Evolutionary conservation across 2,329 filamentous ascomycete genomes (phyloP).

Genomic region (Metarhizium robertsii): DNA sequence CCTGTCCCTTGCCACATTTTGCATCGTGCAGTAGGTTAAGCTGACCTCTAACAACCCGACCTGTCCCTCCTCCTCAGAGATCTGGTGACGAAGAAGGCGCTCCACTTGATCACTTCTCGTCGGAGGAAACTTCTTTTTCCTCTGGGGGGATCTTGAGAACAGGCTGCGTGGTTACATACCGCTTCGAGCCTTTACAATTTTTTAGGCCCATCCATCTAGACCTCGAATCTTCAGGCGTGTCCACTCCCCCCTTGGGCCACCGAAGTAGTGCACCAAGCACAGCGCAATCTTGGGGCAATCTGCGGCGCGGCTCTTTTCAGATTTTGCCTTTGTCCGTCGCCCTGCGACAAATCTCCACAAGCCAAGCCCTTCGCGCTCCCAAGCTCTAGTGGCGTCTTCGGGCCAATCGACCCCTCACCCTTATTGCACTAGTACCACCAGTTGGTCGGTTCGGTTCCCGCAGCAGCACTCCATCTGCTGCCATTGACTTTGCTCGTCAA

Average conservation of each 20-base stretch:
- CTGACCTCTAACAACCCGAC: background rate
- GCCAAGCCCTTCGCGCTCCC: constrained; percentile 6
- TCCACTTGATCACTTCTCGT: constrained; percentile 1
- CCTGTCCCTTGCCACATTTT: constrained; percentile 1
- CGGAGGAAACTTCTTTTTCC: background rate
- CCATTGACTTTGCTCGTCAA: background rate
- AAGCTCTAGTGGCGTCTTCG: background rate
- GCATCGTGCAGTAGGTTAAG: background rate
- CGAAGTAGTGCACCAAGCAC: background rate
- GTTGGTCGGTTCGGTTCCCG: background rate
- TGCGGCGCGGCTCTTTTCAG: background rate
- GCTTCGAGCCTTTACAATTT: background rate
- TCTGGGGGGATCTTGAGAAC: background rate
- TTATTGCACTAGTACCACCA: constrained; percentile 5
- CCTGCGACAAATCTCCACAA: background rate
- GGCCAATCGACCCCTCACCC: constrained; percentile 10
- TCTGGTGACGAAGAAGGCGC: background rate
- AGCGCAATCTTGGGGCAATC: background rate
- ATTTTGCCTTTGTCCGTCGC: background rate
- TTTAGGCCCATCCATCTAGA: background rate
- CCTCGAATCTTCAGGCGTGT: background rate
- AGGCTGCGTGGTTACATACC: background rate
- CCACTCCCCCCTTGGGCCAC: background rate
- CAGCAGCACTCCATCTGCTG: background rate
- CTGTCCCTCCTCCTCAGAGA: background rate